Evolutionary conservation across 1,284 basidiomycete genomes (phyloP), one percentile per base, ranked within the genome.

Genomic region (Ganoderma meredithae): DNA sequence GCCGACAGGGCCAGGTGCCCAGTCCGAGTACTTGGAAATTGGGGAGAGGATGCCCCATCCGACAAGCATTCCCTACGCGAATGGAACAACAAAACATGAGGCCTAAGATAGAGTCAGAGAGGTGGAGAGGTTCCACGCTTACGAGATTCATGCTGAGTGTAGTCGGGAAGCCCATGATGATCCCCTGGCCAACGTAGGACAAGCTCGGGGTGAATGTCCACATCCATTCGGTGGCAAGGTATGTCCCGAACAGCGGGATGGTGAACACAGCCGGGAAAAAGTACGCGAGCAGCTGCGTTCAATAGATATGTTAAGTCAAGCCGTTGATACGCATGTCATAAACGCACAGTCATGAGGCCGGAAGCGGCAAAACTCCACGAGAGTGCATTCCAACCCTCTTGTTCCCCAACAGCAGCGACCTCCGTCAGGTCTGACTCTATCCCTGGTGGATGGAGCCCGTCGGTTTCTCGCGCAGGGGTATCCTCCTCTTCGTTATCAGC

Each of bases 111-210:
- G 52, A 47, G 8, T 41, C 43, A 60, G 43, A 4, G 17, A n/a
- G 33, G 43, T 8, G 9, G 17, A 1, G 5, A 25, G 22, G n/a
- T 31, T 17, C 41, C 40, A 41, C 44, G 31, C 84, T 75, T 75
- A 93, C 93, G 64, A 95, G 79, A 73, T 93, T 96, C 97, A 99
- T 98, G 76, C 94, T 95, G 36, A 97, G 77, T 0, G 96, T 97
- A 0, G 96, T 98, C 0, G 96, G 94, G 73, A 97, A 93, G 3
- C 97, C 97, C 97, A 99, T 99, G 77, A 99, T 99, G 72, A 99
- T 96, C 5, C 96, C 95, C 86, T 97, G 95, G 0, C 95, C 95
- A 47, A 97, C 89, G 76, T 96, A 97, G 2, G 93, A 95, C 59
- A 98, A 83, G 78, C 95, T 96, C 0, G 96, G 96, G 0, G 95